Evolutionary conservation across 345 rosid species (phyloP).

Genomic region (Gossypium stocksii): DNA sequence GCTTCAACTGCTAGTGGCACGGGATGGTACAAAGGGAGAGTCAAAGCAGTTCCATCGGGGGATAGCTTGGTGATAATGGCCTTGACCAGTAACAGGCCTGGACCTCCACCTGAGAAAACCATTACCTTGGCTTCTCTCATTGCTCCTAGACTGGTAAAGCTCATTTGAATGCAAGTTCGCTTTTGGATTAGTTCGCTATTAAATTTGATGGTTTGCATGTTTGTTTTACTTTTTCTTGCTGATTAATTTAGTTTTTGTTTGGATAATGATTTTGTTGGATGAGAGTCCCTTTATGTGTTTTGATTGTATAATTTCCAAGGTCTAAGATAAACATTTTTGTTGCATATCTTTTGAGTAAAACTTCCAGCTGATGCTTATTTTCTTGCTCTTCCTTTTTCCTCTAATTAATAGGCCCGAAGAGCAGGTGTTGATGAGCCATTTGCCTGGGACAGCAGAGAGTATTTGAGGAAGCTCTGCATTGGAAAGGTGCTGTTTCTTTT

Average conservation of each 20-base stretch:
- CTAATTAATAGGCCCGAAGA: slow-evolving; percentile 59
- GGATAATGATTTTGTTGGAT: neutral
- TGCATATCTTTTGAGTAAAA: neutral
- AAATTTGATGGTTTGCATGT: neutral
- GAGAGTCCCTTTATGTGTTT: neutral
- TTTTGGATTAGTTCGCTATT: neutral
- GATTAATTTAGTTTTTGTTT: neutral
- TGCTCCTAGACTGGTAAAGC: slow-evolving; percentile 74
- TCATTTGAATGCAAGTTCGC: neutral
- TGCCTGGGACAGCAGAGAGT: slow-evolving; percentile 97
- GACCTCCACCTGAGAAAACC: slow-evolving; percentile 87
- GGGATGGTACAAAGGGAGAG: slow-evolving; percentile 68
- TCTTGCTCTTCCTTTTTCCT: slow-evolving; percentile 2
- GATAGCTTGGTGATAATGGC: slow-evolving; percentile 81
- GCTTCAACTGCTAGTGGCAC: slow-evolving; percentile 30
- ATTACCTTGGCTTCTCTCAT: slow-evolving; percentile 73
- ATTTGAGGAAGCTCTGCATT: slow-evolving; percentile 86
- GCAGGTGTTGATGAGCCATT: slow-evolving; percentile 88
- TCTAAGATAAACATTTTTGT: neutral
- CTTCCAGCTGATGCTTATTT: neutral
- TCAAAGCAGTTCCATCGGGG: slow-evolving; percentile 89
- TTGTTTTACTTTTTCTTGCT: neutral
- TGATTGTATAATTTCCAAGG: neutral
- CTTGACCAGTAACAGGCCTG: slow-evolving; percentile 51
- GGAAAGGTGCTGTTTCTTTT: slow-evolving; percentile 61